A percentile compares a stretch with the other conserved stretches of the same genome.
These are phyloP conservation scores for Tetragonia tetragonoides DNA, from an alignment of 148 eudicot species.

Conservation along the genomic window DNA sequence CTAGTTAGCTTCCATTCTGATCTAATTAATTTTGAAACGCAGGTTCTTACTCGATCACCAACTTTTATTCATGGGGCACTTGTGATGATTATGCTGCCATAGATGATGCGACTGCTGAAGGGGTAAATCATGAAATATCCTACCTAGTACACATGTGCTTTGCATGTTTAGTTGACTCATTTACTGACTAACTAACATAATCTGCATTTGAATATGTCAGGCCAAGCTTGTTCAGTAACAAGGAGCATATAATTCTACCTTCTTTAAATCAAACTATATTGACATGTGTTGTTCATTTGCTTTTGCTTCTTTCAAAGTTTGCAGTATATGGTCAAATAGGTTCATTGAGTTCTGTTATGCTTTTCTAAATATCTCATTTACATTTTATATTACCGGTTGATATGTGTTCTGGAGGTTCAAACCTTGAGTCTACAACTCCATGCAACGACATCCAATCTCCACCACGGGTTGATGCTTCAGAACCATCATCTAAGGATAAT, in stretches of 20 bases:
- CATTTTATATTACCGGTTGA: neutral
- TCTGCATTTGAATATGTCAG: too few species aligned
- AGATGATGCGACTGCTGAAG: conserved; percentile 9
- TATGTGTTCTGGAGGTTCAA: conserved; percentile 3
- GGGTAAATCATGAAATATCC: neutral
- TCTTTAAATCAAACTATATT: too few species aligned
- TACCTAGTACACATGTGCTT: too few species aligned
- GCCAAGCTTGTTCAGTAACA: too few species aligned
- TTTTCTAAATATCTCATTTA: too few species aligned
- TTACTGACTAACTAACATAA: too few species aligned
- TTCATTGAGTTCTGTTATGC: too few species aligned
- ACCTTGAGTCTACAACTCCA: neutral
- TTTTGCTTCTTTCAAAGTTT: too few species aligned
- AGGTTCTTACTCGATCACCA: conserved; percentile 17
- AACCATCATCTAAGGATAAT: neutral
- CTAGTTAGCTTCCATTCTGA: neutral
- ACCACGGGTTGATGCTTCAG: neutral
- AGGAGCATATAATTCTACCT: too few species aligned
- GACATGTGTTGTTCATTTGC: too few species aligned
- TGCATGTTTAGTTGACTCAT: too few species aligned
- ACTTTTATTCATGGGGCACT: conserved; percentile 21
- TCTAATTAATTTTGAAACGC: neutral
- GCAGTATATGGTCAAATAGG: too few species aligned
- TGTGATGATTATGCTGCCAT: neutral
- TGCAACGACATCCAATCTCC: conserved; percentile 2